A percentile compares a stretch with the other conserved stretches of the same genome.
phyloP scores from a whole-genome alignment of 805 yeast genomes.

The Brettanomyces naardenensis region DNA sequence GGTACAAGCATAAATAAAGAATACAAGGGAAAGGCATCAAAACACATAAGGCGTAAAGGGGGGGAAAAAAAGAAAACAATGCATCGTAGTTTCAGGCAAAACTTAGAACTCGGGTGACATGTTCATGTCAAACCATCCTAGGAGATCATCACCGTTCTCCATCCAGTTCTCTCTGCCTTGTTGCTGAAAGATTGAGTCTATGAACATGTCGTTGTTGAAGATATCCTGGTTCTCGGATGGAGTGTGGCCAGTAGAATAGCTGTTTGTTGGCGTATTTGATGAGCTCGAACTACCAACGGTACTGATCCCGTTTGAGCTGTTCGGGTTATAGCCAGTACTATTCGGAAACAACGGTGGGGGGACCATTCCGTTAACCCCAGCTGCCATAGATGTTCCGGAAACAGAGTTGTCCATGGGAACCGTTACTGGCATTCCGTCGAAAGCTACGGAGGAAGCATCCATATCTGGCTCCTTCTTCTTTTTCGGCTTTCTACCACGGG shows the following conservation, averaged over 20 bases:
- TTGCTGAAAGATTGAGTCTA: slow-evolving; percentile 61
- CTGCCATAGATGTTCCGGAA: slow-evolving; percentile 15
- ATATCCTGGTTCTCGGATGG: slow-evolving; percentile 18
- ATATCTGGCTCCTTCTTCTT: slow-evolving; percentile 2
- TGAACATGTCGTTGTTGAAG: slow-evolving; percentile 23
- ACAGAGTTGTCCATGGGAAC: slow-evolving; percentile 8
- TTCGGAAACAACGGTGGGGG: slow-evolving; percentile 21
- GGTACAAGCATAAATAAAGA: neutral
- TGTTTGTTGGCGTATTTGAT: slow-evolving; percentile 4
- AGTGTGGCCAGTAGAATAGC: slow-evolving; percentile 1
- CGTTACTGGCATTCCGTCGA: neutral
- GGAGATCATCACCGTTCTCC: slow-evolving; percentile 77
- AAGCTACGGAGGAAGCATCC: neutral
- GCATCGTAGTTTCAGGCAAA: too few species aligned
- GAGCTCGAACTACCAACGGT: slow-evolving; percentile 2
- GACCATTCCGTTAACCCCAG: slow-evolving; percentile 18
- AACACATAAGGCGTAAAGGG: neutral
- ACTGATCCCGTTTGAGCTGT: neutral
- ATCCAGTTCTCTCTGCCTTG: slow-evolving; percentile 84
- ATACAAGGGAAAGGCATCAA: neutral
- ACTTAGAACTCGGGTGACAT: slow-evolving; percentile 53
- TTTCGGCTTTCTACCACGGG: neutral
- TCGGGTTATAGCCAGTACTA: slow-evolving; percentile 3
- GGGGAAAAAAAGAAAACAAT: too few species aligned
- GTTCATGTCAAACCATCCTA: slow-evolving; percentile 90